Evolutionary conservation across 371 early-diverging fungal species (phyloP), one percentile per base, ranked within the genome.

Genomic region (Blyttiomyces sp.): DNA sequence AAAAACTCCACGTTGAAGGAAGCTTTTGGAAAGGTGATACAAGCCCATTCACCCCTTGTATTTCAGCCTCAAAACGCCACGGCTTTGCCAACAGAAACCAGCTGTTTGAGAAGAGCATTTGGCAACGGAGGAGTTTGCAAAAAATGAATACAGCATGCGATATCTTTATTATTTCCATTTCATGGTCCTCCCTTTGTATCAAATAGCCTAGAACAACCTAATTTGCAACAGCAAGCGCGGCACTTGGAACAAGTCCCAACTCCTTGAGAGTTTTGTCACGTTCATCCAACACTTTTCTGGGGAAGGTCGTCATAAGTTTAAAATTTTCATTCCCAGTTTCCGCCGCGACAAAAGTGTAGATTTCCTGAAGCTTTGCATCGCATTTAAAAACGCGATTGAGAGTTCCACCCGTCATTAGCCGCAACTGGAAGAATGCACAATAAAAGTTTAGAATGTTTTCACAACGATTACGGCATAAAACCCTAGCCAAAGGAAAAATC

Each of bases 231-330:
- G 67, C 65, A 24, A 80, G 54, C 0, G 73, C 74, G 4, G 77
- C 74, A 49, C 66, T 64, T 3, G 81, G 78, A 7, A 61, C 71
- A 11, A 80, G 61, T 28, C 62, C 59, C 34, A 77, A 55, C 35
- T 77, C 76, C 58, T 74, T 74, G 54, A 80, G 51, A 11, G 70
- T 66, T 55, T 73, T 69, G 35, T 33, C 39, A 21, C 65, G 54
- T 23, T 69, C 73, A 31, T 69, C 72, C 2, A 77, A 58, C 16
- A 72, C 64, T 43, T 75, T 71, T n/a, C 91, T 84, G 24, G 93
- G 93, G 57, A 91, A 93, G 1, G 91, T 85, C 19, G 81, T 83
- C 50, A 86, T 70, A 27, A 87, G 79, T 68, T 89, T 86, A 59
- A 86, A 81, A 3, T 67, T 70, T 27, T 76, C 73, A 0, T 50